Conservation (phyloP, 768 basidiomycete genomes). For the Russula foetens region DNA sequence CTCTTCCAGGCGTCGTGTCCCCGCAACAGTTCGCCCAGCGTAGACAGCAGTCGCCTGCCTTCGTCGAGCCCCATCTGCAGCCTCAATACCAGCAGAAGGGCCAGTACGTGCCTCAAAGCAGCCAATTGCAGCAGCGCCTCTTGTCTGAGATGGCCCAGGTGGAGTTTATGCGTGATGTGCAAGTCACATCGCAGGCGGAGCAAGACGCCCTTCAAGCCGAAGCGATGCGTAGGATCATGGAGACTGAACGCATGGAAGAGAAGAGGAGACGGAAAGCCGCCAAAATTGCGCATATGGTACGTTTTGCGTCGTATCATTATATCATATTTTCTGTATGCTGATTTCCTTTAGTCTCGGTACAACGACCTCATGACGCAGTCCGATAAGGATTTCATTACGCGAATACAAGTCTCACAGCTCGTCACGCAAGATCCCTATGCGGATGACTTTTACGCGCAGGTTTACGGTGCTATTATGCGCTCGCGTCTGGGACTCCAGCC, state of each 20-base stretch:
- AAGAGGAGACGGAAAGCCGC: constrained; percentile 71
- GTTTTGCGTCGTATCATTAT: constrained; percentile 18
- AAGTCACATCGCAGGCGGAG: constrained; percentile 48
- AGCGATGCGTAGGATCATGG: constrained; percentile 84
- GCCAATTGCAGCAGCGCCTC: constrained; percentile 67
- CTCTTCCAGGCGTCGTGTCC: constrained; percentile 41
- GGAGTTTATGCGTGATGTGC: constrained; percentile 59
- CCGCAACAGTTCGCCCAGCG: constrained; percentile 36
- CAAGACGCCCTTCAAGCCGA: constrained; percentile 68
- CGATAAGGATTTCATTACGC: constrained; percentile 99
- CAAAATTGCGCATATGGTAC: constrained; percentile 86
- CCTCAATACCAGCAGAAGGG: constrained; percentile 44
- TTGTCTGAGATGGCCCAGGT: constrained; percentile 70
- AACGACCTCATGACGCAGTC: constrained; percentile 96
- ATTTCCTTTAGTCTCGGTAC: constrained; percentile 60
- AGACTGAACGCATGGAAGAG: constrained; percentile 84
- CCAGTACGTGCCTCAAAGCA: constrained; percentile 50
- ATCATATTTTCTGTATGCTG: background rate
- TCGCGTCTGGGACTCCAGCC: constrained; percentile 68
- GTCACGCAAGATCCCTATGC: constrained; percentile 96
- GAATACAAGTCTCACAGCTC: constrained; percentile 97
- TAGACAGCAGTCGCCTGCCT: constrained; percentile 34
- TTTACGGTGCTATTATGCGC: constrained; percentile 79
- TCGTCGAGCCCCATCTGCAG: constrained; percentile 24
- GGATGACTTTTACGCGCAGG: constrained; percentile 98